phyloP scores from a whole-genome alignment of 129 eudicot genomes.

The Pulicaria dysenterica region DNA sequence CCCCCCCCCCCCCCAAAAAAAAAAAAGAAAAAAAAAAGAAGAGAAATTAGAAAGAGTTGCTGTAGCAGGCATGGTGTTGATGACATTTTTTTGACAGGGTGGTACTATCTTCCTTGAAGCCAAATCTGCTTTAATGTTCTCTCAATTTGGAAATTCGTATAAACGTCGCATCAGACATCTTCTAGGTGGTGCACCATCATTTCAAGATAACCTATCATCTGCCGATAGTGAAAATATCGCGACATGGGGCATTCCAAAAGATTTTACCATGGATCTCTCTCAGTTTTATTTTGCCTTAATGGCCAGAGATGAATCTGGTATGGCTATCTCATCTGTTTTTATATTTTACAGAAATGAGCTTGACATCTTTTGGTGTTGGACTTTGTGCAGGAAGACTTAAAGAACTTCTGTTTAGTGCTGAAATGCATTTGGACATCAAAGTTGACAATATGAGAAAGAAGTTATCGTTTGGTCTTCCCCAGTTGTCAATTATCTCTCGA shows the following conservation, averaged over 20 bases:
- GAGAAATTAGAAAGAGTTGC: constrained; percentile 5
- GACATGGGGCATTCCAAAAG: constrained; percentile 46
- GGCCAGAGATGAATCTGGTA: constrained; percentile 72
- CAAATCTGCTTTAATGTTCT: constrained; percentile 48
- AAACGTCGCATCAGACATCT: constrained; percentile 47
- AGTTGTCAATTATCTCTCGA: constrained; percentile 69
- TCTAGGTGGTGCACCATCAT: constrained; percentile 40
- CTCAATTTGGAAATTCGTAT: constrained; percentile 59
- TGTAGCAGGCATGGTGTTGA: constrained; percentile 31
- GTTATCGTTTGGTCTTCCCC: constrained; percentile 48
- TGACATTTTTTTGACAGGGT: constrained; percentile 60
- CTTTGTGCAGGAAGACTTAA: constrained; percentile 67
- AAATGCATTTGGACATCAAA: constrained; percentile 48
- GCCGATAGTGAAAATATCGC: constrained; percentile 31
- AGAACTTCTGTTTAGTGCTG: constrained; percentile 63
- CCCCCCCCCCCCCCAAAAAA: no score
- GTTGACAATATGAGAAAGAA: constrained; percentile 46
- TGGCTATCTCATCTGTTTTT: constrained; percentile 18
- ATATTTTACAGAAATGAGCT: not conserved
- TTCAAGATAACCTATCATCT: constrained; percentile 35
- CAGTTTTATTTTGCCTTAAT: constrained; percentile 59
- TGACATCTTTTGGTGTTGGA: constrained; percentile 27
- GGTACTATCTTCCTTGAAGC: constrained; percentile 69
- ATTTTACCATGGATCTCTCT: constrained; percentile 53
- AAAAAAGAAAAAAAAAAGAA: not conserved